These are phyloP conservation scores for Marasmius fiardii DNA, from an alignment of 1,284 basidiomycete genomes.

Conservation along the genomic window DNA sequence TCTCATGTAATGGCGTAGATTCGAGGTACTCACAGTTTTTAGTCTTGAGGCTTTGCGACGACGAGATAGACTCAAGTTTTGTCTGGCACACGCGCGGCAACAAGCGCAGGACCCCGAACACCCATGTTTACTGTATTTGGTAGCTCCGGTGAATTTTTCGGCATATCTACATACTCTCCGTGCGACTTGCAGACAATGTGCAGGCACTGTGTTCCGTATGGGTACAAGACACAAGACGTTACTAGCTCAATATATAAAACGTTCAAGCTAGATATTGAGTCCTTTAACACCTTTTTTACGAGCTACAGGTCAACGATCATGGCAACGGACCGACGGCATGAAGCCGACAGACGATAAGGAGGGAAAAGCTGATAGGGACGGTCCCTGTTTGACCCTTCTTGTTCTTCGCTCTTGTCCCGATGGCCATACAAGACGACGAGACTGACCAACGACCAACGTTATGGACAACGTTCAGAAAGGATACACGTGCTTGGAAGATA, in stretches of 20 bases:
- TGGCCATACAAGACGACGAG: background rate
- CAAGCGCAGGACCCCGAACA: background rate
- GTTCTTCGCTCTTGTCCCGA: background rate
- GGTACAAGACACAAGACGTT: too few relatives aligned
- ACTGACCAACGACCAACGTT: background rate
- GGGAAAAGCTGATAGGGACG: background rate
- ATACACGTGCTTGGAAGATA: background rate
- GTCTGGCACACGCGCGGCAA: background rate
- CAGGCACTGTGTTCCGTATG: too few relatives aligned
- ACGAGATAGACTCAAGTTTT: background rate
- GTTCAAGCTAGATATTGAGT: background rate
- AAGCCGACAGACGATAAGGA: background rate
- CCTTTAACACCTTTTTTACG: background rate
- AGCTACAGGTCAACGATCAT: background rate
- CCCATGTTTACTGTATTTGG: background rate
- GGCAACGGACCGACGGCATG: background rate
- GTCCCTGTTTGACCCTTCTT: background rate
- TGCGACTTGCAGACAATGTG: too few relatives aligned
- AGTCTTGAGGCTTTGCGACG: conserved; percentile 25
- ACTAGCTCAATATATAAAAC: too few relatives aligned
- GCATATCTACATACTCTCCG: too few relatives aligned
- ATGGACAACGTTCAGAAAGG: background rate
- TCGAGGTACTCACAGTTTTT: conserved; percentile 35
- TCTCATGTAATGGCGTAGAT: background rate
- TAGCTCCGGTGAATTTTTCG: background rate